Conservation (phyloP, 345 rosid species). For the Salix dunnii region DNA sequence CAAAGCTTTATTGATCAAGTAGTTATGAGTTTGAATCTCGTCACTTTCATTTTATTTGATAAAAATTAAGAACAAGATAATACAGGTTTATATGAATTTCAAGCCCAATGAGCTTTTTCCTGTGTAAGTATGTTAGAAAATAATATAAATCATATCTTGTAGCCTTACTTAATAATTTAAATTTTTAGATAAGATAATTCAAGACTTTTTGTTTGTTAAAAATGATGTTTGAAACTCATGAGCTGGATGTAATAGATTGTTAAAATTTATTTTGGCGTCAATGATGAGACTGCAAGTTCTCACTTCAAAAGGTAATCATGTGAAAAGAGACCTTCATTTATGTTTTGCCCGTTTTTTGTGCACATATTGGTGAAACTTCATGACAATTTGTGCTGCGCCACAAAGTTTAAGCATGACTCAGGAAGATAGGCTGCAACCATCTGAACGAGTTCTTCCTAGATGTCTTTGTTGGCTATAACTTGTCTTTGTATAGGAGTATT, state of each 20-base stretch:
- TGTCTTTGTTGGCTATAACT: not conserved
- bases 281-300: not conserved
- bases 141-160: no score
- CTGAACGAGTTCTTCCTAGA: not conserved
- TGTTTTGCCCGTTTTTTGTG: not conserved
- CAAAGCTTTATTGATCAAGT: no score
- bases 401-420: not conserved
- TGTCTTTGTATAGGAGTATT: not conserved
- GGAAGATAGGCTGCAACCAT: not conserved
- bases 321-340: not conserved
- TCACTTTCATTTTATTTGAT: no score
- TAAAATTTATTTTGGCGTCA: not conserved
- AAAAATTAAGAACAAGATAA: no score
- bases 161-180: no score
- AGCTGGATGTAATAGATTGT: not conserved
- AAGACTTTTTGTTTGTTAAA: not conserved
- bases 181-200: no score
- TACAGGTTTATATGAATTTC: no score
- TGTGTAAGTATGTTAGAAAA: no score
- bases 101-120: no score
- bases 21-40: no score
- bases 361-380: not conserved
- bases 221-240: not conserved
- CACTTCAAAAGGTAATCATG: not conserved
- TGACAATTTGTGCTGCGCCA: no score